Conservation (phyloP, 176 grass and related monocot genomes). For the Juncus inflexus region DNA sequence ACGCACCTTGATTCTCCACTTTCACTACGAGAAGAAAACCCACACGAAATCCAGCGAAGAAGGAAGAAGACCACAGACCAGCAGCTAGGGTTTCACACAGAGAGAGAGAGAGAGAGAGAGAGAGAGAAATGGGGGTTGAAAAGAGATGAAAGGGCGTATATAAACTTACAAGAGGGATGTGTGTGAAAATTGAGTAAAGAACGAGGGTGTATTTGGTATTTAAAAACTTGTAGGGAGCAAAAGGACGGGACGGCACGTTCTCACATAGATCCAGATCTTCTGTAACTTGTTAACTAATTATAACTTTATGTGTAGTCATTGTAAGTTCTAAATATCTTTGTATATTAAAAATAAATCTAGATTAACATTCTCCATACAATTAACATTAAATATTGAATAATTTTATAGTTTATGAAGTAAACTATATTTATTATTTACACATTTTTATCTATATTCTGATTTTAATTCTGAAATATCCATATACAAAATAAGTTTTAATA, state of each 20-base stretch:
- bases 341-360: too few relatives aligned
- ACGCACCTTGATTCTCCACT: constrained; percentile 29
- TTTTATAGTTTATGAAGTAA: too few relatives aligned
- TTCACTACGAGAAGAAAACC: constrained; percentile 11
- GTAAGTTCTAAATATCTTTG: too few relatives aligned
- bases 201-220: constrained; percentile 1
- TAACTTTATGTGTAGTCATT: neutral
- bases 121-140: constrained; percentile 15
- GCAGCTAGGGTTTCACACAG: constrained; percentile 2
- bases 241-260: constrained; percentile 22
- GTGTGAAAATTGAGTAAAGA: neutral
- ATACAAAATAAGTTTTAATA: too few relatives aligned
- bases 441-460: too few relatives aligned
- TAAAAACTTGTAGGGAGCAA: neutral
- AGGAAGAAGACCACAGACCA: neutral
- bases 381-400: too few relatives aligned
- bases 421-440: too few relatives aligned
- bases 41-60: neutral
- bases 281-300: neutral
- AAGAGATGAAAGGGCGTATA: neutral
- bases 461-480: too few relatives aligned
- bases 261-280: neutral
- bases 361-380: too few relatives aligned
- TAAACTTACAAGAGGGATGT: neutral
- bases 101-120: constrained; percentile 8